Percentiles rank a stretch among this genome's conserved stretches.
Conservation (phyloP, 2,329 filamentous ascomycete genomes). For the Colletotrichum sp. region DNA sequence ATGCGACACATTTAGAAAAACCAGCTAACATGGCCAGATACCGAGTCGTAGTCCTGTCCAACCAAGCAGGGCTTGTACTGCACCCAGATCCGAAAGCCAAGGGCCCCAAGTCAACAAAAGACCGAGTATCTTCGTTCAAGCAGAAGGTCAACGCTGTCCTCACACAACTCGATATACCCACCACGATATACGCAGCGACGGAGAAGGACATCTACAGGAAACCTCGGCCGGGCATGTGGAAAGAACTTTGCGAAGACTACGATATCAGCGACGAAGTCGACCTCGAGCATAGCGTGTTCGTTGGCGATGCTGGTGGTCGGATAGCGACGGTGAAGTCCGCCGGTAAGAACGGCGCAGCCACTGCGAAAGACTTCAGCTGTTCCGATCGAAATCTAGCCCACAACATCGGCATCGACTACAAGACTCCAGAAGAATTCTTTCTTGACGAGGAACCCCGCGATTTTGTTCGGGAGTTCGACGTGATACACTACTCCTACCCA, state of each 20-base stretch:
- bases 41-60: constrained; percentile 80
- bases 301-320: constrained; percentile 83
- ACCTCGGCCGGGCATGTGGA: constrained; percentile 90
- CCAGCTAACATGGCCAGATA: constrained; percentile 57
- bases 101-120: constrained; percentile 62
- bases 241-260: constrained; percentile 62
- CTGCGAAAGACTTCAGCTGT: constrained; percentile 66
- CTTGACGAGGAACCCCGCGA: constrained; percentile 68
- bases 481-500: constrained; percentile 58
- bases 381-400: constrained; percentile 81
- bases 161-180: constrained; percentile 74
- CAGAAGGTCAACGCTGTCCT: constrained; percentile 76
- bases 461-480: constrained; percentile 76
- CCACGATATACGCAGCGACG: constrained; percentile 86
- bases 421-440: constrained; percentile 94
- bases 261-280: constrained; percentile 68
- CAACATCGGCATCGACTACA: constrained; percentile 81
- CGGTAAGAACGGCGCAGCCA: constrained; percentile 21
- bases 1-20: not conserved
- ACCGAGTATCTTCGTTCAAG: constrained; percentile 81
- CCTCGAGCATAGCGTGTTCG: constrained; percentile 75
- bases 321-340: constrained; percentile 45
- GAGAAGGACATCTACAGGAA: constrained; percentile 84
- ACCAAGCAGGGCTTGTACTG: constrained; percentile 84
- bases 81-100: constrained; percentile 74